Percentiles rank a stretch among this genome's conserved stretches.
phyloP scores from a whole-genome alignment of 2,329 filamentous ascomycete species.

The Xylogone sp. region DNA sequence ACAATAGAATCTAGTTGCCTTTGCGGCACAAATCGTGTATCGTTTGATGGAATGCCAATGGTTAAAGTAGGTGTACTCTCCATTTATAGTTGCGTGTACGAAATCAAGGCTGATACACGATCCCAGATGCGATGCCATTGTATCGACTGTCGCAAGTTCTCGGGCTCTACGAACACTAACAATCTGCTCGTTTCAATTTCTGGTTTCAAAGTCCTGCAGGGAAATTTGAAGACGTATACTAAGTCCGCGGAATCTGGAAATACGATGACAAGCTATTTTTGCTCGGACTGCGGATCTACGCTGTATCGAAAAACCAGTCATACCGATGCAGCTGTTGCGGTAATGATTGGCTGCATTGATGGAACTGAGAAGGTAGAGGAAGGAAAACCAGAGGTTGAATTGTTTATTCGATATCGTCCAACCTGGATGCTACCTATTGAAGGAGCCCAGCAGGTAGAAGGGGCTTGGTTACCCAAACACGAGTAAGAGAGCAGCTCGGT shows the following conservation, averaged over 20 bases:
- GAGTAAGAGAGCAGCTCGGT: no score
- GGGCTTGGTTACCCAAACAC: no score
- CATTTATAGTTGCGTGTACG: not conserved
- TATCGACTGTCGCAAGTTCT: conserved; percentile 11
- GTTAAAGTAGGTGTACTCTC: not conserved
- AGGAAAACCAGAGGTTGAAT: not conserved
- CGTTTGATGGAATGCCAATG: not conserved
- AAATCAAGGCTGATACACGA: not conserved
- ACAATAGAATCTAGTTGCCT: not conserved
- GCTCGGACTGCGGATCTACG: conserved; percentile 9
- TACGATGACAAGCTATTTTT: conserved; percentile 7
- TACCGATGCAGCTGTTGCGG: not conserved
- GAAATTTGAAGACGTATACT: conserved; percentile 3
- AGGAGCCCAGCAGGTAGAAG: not conserved
- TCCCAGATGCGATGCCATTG: conserved; percentile 8
- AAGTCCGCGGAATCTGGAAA: conserved; percentile 6
- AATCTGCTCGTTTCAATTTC: conserved; percentile 7
- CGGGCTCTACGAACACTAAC: conserved; percentile 6
- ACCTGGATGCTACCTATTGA: not conserved
- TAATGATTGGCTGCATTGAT: not conserved
- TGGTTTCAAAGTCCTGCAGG: conserved; percentile 1
- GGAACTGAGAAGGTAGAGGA: not conserved
- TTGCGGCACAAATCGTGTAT: not conserved
- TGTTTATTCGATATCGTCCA: not conserved
- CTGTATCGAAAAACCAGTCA: conserved; percentile 2